Evolutionary conservation across 441 rosid genomes (phyloP).

Genomic region (Cnidoscolus chayamansa): DNA sequence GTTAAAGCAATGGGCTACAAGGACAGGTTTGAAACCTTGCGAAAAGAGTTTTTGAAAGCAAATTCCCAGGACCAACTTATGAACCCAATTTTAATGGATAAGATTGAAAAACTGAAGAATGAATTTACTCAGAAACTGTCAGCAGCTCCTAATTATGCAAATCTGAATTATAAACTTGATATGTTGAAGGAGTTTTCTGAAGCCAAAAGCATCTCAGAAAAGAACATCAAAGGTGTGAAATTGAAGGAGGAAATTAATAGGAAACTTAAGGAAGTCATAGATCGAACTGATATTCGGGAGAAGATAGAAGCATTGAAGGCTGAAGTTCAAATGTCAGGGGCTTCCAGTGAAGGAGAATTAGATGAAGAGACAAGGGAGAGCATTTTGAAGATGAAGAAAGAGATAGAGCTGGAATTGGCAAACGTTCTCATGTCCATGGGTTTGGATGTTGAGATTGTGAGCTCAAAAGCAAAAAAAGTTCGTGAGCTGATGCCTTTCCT

Average conservation of each 20-base stretch:
- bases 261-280: conserved; percentile 56
- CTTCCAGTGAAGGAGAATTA: conserved; percentile 46
- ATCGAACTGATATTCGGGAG: conserved; percentile 53
- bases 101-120: conserved; percentile 58
- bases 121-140: conserved; percentile 51
- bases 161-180: conserved; percentile 59
- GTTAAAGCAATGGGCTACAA: conserved; percentile 51
- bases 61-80: conserved; percentile 50
- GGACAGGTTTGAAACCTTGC: conserved; percentile 46
- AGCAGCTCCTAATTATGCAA: conserved; percentile 56
- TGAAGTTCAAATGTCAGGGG: conserved; percentile 46
- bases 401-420: conserved; percentile 50
- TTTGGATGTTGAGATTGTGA: conserved; percentile 45
- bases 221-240: conserved; percentile 32
- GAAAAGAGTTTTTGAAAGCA: conserved; percentile 47
- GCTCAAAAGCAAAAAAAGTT: conserved; percentile 31
- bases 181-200: conserved; percentile 63
- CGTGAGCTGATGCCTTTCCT: conserved; percentile 32
- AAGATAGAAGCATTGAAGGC: conserved; percentile 61
- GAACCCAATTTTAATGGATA: conserved; percentile 56
- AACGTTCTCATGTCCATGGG: conserved; percentile 52
- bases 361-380: conserved; percentile 54
- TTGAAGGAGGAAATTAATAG: conserved; percentile 52
- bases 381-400: conserved; percentile 42
- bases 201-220: conserved; percentile 49